Percentiles rank a stretch among this genome's conserved stretches.
phyloP scores from a whole-genome alignment of 805 yeast genomes.

The Ogataea haglerorum region DNA sequence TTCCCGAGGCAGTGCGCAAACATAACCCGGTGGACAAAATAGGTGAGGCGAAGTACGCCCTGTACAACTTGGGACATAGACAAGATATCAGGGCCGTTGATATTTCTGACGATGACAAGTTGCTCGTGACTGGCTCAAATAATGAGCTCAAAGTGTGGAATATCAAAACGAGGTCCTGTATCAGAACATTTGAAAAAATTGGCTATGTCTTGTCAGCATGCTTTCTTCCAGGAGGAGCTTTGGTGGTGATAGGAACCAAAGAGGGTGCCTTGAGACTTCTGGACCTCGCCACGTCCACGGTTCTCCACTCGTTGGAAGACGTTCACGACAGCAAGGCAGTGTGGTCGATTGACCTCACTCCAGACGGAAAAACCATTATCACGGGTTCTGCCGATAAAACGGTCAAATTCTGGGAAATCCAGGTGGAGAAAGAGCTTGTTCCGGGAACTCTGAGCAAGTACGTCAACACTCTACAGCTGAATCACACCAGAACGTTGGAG shows the following conservation, averaged over 20 bases:
- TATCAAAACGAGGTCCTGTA: conserved; percentile 62
- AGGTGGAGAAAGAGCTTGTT: conserved; percentile 60
- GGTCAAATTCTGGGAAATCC: conserved; percentile 86
- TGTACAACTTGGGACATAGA: conserved; percentile 84
- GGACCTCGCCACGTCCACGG: conserved; percentile 79
- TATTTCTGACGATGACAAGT: conserved; percentile 72
- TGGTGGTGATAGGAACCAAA: conserved; percentile 85
- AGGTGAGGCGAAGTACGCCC: conserved; percentile 44
- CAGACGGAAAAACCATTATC: conserved; percentile 79
- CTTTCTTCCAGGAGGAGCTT: conserved; percentile 88
- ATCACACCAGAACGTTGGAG: conserved; percentile 80
- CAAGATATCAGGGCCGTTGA: conserved; percentile 84
- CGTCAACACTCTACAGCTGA: conserved; percentile 53
- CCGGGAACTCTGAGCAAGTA: conserved; percentile 58
- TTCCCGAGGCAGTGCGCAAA: conserved; percentile 58
- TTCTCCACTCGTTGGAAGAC: conserved; percentile 62
- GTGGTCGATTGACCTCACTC: conserved; percentile 85
- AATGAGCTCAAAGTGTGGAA: conserved; percentile 92
- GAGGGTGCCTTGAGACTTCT: conserved; percentile 79
- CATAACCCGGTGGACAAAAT: conserved; percentile 41
- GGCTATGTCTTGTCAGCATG: conserved; percentile 81
- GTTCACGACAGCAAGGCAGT: conserved; percentile 77
- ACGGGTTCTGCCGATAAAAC: conserved; percentile 94
- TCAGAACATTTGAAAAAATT: conserved; percentile 76
- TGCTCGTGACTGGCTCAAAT: conserved; percentile 86